Conservation (phyloP, 1,284 basidiomycete species). For the Bjerkandera adusta region DNA sequence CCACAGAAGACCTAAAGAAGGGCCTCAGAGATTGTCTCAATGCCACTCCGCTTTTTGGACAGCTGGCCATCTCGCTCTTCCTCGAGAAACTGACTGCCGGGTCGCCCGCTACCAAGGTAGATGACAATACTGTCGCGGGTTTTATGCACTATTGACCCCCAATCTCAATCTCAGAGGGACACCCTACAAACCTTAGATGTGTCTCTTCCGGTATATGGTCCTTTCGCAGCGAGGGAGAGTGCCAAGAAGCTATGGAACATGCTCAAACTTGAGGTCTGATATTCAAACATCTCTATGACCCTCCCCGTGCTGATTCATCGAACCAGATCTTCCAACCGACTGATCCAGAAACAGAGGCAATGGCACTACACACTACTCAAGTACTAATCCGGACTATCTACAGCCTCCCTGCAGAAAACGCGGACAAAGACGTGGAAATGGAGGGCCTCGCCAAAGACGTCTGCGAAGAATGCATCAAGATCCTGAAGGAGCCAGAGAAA, state of each 20-base stretch:
- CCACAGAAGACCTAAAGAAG: slow-evolving; percentile 80
- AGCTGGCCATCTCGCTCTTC: slow-evolving; percentile 84
- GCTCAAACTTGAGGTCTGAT: slow-evolving; percentile 79
- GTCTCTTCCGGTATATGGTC: slow-evolving; percentile 84
- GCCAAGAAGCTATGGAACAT: slow-evolving; percentile 84
- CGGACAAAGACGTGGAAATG: slow-evolving; percentile 39
- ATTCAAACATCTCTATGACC: not conserved
- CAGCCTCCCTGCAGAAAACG: slow-evolving; percentile 33
- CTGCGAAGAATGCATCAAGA: slow-evolving; percentile 76
- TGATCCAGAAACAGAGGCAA: slow-evolving; percentile 69
- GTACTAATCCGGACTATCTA: slow-evolving; percentile 75
- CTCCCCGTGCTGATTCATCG: not conserved
- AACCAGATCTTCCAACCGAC: slow-evolving; percentile 87
- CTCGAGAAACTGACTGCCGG: slow-evolving; percentile 91
- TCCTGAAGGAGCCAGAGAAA: slow-evolving; percentile 88
- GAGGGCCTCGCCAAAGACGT: slow-evolving; percentile 69
- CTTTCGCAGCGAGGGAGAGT: slow-evolving; percentile 54
- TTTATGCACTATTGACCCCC: slow-evolving; percentile 1
- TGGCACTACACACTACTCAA: slow-evolving; percentile 70
- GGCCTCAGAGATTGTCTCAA: slow-evolving; percentile 70
- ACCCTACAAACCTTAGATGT: slow-evolving; percentile 72
- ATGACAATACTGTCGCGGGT: slow-evolving; percentile 5
- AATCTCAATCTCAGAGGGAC: slow-evolving; percentile 57
- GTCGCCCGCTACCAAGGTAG: slow-evolving; percentile 82
- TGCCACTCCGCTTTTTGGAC: slow-evolving; percentile 82